Evolutionary conservation across 208 protist species (phyloP).

Genomic region (Angomonas desouzai): DNA sequence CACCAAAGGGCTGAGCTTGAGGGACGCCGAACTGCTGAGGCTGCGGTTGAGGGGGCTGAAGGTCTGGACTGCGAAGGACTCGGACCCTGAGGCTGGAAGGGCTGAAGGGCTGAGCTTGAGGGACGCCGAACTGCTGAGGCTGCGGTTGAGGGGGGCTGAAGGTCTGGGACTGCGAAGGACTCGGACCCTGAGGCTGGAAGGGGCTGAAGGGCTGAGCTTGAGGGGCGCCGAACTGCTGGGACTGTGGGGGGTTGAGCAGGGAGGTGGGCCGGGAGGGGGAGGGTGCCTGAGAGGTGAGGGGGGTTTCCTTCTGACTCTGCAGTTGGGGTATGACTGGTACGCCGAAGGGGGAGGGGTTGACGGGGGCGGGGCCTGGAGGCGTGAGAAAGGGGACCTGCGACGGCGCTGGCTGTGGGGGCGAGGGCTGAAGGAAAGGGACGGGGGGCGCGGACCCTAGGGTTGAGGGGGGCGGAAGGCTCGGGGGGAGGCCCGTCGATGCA

Average conservation of each 20-base stretch:
- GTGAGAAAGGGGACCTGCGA: not conserved
- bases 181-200: not conserved
- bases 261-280: too few species aligned
- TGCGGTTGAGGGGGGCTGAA: not conserved
- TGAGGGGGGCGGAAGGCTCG: not conserved
- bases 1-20: not conserved
- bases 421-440: not conserved
- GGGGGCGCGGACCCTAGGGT: not conserved
- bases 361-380: not conserved
- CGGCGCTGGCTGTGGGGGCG: not conserved
- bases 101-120: not conserved
- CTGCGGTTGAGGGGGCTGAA: not conserved
- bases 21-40: too few species aligned
- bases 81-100: not conserved
- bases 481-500: not conserved
- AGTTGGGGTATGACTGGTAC: not conserved
- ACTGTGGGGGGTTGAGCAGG: not conserved
- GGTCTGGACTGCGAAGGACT: not conserved
- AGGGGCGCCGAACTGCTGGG: not conserved
- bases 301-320: not conserved
- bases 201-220: not conserved
- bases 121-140: too few species aligned
- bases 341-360: not conserved
- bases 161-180: not conserved
- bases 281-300: not conserved